A percentile compares a stretch with the other conserved stretches of the same genome.
These are phyloP conservation scores for Trebouxia sp. DNA, from an alignment of 139 green algal species.

Conservation along the genomic window DNA sequence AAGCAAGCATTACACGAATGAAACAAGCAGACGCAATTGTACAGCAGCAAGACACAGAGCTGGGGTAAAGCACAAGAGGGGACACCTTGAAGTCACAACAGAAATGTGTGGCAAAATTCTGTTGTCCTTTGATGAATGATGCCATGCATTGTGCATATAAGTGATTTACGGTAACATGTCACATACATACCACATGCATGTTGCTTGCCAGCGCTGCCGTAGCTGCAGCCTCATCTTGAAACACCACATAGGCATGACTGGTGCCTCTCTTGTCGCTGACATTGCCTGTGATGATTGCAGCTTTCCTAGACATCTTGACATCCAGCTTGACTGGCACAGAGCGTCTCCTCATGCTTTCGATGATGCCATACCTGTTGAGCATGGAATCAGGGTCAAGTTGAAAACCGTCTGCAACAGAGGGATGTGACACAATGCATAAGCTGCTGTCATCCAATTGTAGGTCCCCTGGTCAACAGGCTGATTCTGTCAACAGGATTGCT, in stretches of 20 bases:
- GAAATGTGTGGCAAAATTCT: too few relatives aligned
- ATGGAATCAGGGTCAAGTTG: neutral
- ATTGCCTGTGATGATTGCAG: slow-evolving; percentile 55
- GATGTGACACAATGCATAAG: neutral
- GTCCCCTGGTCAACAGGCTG: neutral
- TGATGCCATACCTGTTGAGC: slow-evolving; percentile 54
- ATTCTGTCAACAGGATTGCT: neutral
- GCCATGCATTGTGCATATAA: neutral
- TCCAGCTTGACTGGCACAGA: slow-evolving; percentile 70
- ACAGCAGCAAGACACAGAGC: neutral
- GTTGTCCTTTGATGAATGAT: too few relatives aligned
- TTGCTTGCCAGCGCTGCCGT: slow-evolving; percentile 68
- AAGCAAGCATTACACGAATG: neutral
- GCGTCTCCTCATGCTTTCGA: slow-evolving; percentile 81
- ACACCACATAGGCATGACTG: slow-evolving; percentile 82
- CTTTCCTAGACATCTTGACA: slow-evolving; percentile 48
- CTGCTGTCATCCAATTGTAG: neutral
- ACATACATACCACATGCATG: slow-evolving; percentile 60
- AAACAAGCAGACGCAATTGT: neutral
- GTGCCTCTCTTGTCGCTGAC: slow-evolving; percentile 47
- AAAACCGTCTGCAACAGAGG: neutral
- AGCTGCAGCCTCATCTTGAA: slow-evolving; percentile 44
- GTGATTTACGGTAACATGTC: neutral
- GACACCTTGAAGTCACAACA: too few relatives aligned
- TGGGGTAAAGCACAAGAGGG: too few relatives aligned